Conservation (phyloP, 192 early-diverging fungal genomes). For the Backusella parvicylindrica region DNA sequence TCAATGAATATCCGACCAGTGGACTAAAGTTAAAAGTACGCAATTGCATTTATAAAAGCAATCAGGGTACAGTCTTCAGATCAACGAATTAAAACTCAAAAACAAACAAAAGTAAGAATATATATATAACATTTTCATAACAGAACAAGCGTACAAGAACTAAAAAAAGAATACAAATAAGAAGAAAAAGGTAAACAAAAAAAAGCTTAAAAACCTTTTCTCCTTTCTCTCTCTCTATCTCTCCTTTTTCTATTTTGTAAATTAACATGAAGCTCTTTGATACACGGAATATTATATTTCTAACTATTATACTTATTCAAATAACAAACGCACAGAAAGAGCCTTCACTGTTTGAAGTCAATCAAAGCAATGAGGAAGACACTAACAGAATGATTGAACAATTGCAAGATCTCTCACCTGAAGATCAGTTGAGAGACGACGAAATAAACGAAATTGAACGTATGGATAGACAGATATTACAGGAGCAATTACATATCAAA, state of each 20-base stretch:
- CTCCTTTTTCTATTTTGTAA: not conserved
- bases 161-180: not conserved
- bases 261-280: not conserved
- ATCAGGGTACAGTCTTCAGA: not conserved
- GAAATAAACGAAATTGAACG: constrained; percentile 8
- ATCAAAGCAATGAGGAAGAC: not conserved
- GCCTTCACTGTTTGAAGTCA: not conserved
- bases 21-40: not conserved
- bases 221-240: not conserved
- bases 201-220: not conserved
- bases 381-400: not conserved
- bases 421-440: not conserved
- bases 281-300: not conserved
- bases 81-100: not conserved
- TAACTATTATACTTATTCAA: not conserved
- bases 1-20: not conserved
- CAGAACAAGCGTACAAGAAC: not conserved
- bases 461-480: not conserved
- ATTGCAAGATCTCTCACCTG: not conserved
- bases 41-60: not conserved
- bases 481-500: not conserved
- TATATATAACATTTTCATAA: too few species aligned
- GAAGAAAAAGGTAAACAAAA: not conserved
- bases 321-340: not conserved
- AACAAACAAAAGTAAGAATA: not conserved